These are phyloP conservation scores for Ogataea ganodermae DNA, from an alignment of 805 yeast species.

Conservation along the genomic window DNA sequence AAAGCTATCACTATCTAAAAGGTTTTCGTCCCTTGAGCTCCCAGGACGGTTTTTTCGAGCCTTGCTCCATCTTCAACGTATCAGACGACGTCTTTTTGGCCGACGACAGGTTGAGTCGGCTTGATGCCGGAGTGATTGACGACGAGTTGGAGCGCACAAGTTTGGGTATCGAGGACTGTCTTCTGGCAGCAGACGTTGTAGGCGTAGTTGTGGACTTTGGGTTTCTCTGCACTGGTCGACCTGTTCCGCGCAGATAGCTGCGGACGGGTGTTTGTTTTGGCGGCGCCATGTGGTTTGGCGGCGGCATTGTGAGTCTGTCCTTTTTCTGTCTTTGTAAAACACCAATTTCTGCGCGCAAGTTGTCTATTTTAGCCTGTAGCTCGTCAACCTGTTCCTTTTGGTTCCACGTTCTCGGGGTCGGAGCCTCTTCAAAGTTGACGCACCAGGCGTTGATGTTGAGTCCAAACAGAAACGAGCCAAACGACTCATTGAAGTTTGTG, in stretches of 20 bases:
- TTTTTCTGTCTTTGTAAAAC: constrained; percentile 13
- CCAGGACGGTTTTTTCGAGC: constrained; percentile 19
- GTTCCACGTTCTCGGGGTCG: constrained; percentile 26
- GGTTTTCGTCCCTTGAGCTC: constrained; percentile 30
- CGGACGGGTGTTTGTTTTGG: constrained; percentile 1
- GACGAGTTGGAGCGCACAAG: constrained; percentile 16
- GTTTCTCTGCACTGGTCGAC: constrained; percentile 3
- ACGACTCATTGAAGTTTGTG: constrained; percentile 70
- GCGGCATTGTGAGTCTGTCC: constrained; percentile 27
- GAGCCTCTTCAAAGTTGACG: constrained; percentile 57
- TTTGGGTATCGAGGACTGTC: constrained; percentile 22
- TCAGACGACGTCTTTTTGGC: constrained; percentile 11
- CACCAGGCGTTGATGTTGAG: constrained; percentile 86
- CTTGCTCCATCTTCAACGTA: neutral
- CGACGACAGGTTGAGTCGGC: constrained; percentile 19
- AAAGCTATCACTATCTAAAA: constrained; percentile 19
- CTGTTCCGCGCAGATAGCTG: constrained; percentile 15
- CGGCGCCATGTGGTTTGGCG: constrained; percentile 20
- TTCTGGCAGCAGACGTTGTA: constrained; percentile 8
- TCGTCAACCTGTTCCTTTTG: constrained; percentile 22
- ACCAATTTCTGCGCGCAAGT: constrained; percentile 19
- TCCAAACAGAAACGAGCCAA: constrained; percentile 73
- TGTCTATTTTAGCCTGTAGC: constrained; percentile 21
- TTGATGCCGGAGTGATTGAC: constrained; percentile 6
- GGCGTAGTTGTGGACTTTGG: neutral